Conservation (phyloP, 768 basidiomycete species). For the Candolleomyces eurysporus region DNA sequence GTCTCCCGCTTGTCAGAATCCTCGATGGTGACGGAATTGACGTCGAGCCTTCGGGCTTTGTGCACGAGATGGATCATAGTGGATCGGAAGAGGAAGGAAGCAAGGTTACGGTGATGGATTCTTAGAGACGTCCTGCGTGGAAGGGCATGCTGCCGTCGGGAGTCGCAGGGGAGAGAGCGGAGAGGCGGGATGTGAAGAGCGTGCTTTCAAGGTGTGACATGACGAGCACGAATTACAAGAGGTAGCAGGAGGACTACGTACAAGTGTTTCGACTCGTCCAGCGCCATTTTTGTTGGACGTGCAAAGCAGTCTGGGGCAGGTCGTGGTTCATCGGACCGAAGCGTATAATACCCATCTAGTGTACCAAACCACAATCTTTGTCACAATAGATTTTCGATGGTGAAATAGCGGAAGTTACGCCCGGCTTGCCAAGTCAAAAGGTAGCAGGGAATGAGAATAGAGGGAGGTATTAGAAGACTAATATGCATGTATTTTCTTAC, state of each 20-base stretch:
- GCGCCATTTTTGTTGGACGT: constrained; percentile 80
- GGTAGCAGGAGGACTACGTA: constrained; percentile 18
- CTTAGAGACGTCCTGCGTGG: constrained; percentile 79
- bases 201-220: constrained; percentile 30
- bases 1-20: constrained; percentile 66
- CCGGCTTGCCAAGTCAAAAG: too few species aligned
- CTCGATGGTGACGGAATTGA: constrained; percentile 78
- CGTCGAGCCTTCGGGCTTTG: constrained; percentile 83
- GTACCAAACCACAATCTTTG: too few species aligned
- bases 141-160: constrained; percentile 76
- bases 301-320: constrained; percentile 75
- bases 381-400: too few species aligned
- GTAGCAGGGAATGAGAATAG: too few species aligned
- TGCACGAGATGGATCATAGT: constrained; percentile 86
- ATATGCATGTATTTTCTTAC: too few species aligned
- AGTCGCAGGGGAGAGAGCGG: constrained; percentile 57
- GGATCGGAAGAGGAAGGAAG: constrained; percentile 66
- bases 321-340: constrained; percentile 61
- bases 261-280: constrained; percentile 86
- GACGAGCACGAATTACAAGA: not conserved
- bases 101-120: constrained; percentile 72
- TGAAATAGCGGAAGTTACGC: too few species aligned
- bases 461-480: too few species aligned
- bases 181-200: constrained; percentile 60
- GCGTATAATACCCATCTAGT: constrained; percentile 76